Base-by-base conservation (phyloP, 257 asterid genomes). In the Scutellaria galericulata region DNA sequence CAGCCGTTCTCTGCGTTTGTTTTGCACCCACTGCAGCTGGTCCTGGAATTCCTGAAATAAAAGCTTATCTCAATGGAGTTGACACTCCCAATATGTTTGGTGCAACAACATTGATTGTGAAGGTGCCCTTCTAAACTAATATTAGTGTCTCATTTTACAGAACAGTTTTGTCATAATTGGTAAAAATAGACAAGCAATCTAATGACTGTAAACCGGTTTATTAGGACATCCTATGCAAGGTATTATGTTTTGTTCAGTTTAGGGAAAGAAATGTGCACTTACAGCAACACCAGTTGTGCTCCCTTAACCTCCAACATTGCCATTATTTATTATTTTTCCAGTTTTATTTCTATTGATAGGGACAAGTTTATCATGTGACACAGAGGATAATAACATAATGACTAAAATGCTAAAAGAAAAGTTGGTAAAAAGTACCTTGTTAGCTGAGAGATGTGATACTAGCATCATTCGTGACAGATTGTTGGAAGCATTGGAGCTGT, bases 21-120 rank as follows among this genome's bases (percentile, higher is more conserved):
- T 92, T 90, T 60, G 98, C 98, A 65, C 98, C 98, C 14, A 90
- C 93, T 6, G 98, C 98, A 47, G 95, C 98, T 18, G 98, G 98
- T 51, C 97, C 98, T 40, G 98, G 98, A 70, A 89, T 90, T 74
- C 95, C 97, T 50, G 95, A 90, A 83, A 92, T 90, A 59, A 92
- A 92, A 80, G 98, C 98, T 61, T 92, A 90, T 84, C 90, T 92
- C 9, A 92, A 90, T 75, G 98, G 98, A 70, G 86, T 90, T n/a
- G 96, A 92, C 83, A 92, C 95, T 42, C 95, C 97, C 50, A 75
- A 90, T 44, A 92, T 92, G 97, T 90, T 82, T 70, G 98, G 98
- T 9, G 97, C 98, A 40, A 73, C 96, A 55, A 79, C 90, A 73
- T 83, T 90, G 74, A 78, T 92, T 35, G 97, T 88, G 69, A 92